Conservation (phyloP, 257 asterid genomes). For the Paulownia fortunei region DNA sequence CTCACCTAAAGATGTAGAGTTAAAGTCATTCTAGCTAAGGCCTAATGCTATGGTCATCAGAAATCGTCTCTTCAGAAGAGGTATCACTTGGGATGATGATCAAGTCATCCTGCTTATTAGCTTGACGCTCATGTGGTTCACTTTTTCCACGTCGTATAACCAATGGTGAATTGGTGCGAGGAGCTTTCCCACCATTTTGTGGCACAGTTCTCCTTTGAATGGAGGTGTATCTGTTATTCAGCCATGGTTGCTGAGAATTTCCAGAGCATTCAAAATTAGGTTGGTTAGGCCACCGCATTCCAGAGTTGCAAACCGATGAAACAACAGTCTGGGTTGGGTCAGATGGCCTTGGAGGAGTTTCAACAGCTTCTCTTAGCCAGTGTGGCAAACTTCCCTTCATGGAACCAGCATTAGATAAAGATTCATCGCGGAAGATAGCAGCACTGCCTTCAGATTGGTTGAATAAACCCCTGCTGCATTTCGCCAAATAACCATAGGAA, state of each 20-base stretch:
- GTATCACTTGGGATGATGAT: slow-evolving; percentile 64
- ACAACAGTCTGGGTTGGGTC: slow-evolving; percentile 2
- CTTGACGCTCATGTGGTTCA: slow-evolving; percentile 14
- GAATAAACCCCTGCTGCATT: slow-evolving; percentile 23
- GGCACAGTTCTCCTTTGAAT: slow-evolving; percentile 23
- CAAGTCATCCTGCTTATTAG: slow-evolving; percentile 46
- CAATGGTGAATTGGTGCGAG: slow-evolving; percentile 6
- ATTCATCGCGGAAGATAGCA: slow-evolving; percentile 22
- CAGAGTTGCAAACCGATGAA: slow-evolving; percentile 7
- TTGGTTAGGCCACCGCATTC: slow-evolving; percentile 28
- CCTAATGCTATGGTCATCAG: slow-evolving; percentile 53
- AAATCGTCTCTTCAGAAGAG: slow-evolving; percentile 82
- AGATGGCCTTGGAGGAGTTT: slow-evolving; percentile 42
- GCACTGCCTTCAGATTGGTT: slow-evolving; percentile 16
- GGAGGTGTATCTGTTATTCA: slow-evolving; percentile 13
- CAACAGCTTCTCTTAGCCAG: slow-evolving; percentile 66
- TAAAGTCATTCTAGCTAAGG: slow-evolving; percentile 35
- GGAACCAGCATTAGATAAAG: slow-evolving; percentile 33
- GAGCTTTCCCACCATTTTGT: slow-evolving; percentile 23
- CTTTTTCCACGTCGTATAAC: slow-evolving; percentile 10
- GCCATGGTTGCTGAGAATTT: slow-evolving; percentile 28
- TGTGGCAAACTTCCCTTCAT: slow-evolving; percentile 52
- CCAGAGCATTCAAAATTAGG: slow-evolving; percentile 25
- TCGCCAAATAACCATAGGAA: slow-evolving; percentile 11
- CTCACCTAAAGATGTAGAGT: not conserved